Evolutionary conservation across 1,284 basidiomycete genomes (phyloP), one percentile per base, ranked within the genome.

Genomic region (Pascua sp.): DNA sequence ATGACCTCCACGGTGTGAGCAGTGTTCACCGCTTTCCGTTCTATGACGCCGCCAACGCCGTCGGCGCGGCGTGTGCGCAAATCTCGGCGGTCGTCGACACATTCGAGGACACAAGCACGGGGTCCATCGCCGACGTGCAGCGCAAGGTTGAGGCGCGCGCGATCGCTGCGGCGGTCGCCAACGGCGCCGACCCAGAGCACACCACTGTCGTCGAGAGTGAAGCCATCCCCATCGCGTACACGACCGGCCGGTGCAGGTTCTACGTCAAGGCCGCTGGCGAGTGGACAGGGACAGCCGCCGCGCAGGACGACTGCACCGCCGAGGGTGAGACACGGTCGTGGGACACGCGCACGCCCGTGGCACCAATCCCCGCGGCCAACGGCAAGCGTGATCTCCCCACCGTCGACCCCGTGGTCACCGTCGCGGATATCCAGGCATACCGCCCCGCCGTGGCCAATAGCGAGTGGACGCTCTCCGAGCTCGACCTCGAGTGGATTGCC

Each of bases 31-130:
- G 80, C 12, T 82, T 83, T 13, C 80, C 80, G 0, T 80, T 78
- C 66, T 80, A 79, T 56, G 77, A 79, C 48, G 82, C 83, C 11
- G 83, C 83, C 1, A 85, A 85, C 61, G 84, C 83, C 4, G 82
- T 84, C 13, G 83, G 84, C 11, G 74, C 74, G 2, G 71, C 70
- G 13, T 67, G 70, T 42, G 73, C 72, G 11, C 67, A 72, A 47
- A 67, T 76, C 8, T 62, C 71, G 5, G 72, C 68, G 4, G 57
- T 61, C 7, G 54, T 76, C 47, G 71, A 73, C 57, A 68, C 71
- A 1, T 66, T 77, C 45, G 69, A 76, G 55, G 69, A 69, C 42
- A 57, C 56, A 16, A 45, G 37, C 12, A 42, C 42, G 4, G 52
- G 56, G 11, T 57, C 45, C 5, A 47, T 50, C 4, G 58, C 64